These are phyloP conservation scores for Rhypophila decipiens DNA, from an alignment of 495 filamentous ascomycete species.

Conservation along the genomic window DNA sequence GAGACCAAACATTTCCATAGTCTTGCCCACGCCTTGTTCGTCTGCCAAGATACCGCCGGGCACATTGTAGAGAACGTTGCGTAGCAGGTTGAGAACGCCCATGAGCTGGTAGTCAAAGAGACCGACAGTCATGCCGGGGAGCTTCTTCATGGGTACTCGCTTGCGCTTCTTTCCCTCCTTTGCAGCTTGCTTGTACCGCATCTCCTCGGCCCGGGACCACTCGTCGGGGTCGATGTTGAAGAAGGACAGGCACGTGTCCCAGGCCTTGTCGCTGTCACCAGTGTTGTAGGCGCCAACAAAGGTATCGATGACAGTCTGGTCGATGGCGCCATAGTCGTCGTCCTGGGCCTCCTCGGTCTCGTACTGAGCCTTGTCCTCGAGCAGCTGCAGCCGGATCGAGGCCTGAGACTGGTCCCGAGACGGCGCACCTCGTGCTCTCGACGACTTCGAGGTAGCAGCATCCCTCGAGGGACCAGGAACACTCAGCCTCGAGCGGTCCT, in stretches of 20 bases:
- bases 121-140: conserved; percentile 15
- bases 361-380: background rate
- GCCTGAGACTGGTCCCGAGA: background rate
- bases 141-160: conserved; percentile 18
- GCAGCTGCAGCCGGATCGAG: too few species aligned
- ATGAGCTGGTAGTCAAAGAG: conserved; percentile 26
- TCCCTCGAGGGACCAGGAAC: too few species aligned
- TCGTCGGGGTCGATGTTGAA: conserved; percentile 13
- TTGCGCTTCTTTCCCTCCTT: background rate
- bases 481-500: too few species aligned
- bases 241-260: conserved; percentile 12
- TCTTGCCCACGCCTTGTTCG: conserved; percentile 26
- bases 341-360: conserved; percentile 8
- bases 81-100: conserved; percentile 15
- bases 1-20: conserved; percentile 20
- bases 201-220: background rate
- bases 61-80: conserved; percentile 8
- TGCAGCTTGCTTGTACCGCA: too few species aligned
- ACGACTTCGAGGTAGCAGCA: too few species aligned
- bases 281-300: conserved; percentile 18
- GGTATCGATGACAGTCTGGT: conserved; percentile 14
- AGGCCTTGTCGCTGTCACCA: conserved; percentile 7
- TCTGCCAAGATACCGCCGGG: conserved; percentile 19
- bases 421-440: too few species aligned
- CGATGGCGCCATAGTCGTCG: conserved; percentile 13